phyloP scores from a whole-genome alignment of 495 filamentous ascomycete species.

The Immersiella caudata region DNA sequence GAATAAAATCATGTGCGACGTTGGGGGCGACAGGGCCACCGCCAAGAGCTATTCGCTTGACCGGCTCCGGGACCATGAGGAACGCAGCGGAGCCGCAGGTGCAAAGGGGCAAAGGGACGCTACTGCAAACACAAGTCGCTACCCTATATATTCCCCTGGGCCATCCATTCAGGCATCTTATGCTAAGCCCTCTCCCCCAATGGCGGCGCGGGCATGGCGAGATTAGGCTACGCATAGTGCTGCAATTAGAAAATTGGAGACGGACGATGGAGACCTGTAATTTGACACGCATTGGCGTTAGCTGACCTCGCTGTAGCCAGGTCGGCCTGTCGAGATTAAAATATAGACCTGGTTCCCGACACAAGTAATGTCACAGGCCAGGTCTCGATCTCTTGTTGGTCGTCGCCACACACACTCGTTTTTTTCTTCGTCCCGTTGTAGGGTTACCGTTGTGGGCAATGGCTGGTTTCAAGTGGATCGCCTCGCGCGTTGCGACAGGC shows the following conservation, averaged over 20 bases:
- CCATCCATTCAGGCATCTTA: no score
- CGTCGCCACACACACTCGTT: neutral
- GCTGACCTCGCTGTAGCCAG: neutral
- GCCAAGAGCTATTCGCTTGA: no score
- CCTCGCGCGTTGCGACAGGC: slow-evolving; percentile 2
- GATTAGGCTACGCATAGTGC: neutral
- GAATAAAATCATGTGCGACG: no score
- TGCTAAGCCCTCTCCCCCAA: no score
- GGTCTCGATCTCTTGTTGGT: neutral
- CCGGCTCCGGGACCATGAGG: no score
- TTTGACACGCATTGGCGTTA: neutral
- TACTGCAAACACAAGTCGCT: no score
- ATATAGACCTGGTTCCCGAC: neutral
- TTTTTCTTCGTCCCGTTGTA: neutral
- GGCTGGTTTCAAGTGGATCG: slow-evolving; percentile 18
- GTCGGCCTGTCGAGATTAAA: neutral
- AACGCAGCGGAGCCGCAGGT: no score
- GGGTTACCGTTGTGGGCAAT: slow-evolving; percentile 3
- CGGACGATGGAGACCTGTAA: neutral
- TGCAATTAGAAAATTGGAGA: neutral
- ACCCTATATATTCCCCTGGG: no score
- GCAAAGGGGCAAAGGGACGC: no score
- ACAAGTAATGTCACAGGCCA: neutral
- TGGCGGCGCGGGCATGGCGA: no score
- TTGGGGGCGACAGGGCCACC: no score